A percentile compares a stretch with the other conserved stretches of the same genome.
These are phyloP conservation scores for Xylariaceae sp. DNA, from an alignment of 2,329 filamentous ascomycete species.

Conservation along the genomic window DNA sequence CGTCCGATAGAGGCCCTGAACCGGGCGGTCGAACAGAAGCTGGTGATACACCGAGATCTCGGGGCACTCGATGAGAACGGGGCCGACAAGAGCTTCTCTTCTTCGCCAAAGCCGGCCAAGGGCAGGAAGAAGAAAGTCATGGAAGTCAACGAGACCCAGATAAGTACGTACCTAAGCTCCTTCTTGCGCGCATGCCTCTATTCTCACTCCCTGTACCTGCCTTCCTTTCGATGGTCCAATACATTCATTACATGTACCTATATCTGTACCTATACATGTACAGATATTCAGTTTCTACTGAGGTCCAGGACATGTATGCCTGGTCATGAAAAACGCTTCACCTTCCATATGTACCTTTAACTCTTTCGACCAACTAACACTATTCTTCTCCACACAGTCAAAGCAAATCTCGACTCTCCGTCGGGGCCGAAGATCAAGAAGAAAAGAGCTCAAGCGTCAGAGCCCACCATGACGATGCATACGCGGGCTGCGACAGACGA, in stretches of 20 bases:
- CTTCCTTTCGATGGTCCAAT: background rate
- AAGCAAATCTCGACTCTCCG: conserved; percentile 87
- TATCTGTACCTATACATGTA: too few relatives aligned
- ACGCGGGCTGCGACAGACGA: conserved; percentile 94
- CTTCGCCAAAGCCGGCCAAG: conserved; percentile 35
- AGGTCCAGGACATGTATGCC: too few relatives aligned
- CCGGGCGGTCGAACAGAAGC: conserved; percentile 31
- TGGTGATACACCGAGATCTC: conserved; percentile 40
- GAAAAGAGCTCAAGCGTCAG: conserved; percentile 55
- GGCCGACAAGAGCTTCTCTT: conserved; percentile 39
- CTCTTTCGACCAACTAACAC: too few relatives aligned
- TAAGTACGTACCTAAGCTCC: conserved; percentile 54
- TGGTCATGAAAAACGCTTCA: too few relatives aligned
- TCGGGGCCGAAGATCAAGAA: conserved; percentile 78
- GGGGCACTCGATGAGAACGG: conserved; percentile 56
- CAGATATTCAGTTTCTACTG: too few relatives aligned
- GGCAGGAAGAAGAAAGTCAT: conserved; percentile 71
- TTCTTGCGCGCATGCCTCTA: background rate
- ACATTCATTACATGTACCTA: background rate
- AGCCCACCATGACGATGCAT: conserved; percentile 98
- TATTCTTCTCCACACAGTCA: too few relatives aligned
- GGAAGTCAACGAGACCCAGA: conserved; percentile 88
- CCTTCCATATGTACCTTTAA: too few relatives aligned
- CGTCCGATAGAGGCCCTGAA: conserved; percentile 26
- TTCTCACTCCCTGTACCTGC: background rate